Evolutionary conservation across 768 basidiomycete genomes (phyloP).

Genomic region (Boletus huronensis): DNA sequence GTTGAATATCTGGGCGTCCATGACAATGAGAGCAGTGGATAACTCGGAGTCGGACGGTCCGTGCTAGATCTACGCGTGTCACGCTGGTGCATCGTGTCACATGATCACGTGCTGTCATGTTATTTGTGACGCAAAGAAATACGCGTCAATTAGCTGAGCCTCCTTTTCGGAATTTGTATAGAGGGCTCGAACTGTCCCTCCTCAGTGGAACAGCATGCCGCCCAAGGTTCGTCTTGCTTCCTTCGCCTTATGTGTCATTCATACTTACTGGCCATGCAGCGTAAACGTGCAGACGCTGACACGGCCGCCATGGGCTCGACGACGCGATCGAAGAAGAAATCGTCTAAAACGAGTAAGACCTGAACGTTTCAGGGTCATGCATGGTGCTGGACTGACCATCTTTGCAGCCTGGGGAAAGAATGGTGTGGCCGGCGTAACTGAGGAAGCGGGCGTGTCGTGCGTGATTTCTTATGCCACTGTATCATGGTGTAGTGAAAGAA

Average conservation of each 20-base stretch:
- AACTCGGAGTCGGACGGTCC: background rate
- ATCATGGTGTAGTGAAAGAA: background rate
- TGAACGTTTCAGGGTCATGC: conserved; percentile 15
- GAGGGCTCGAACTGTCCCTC: background rate
- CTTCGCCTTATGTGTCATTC: conserved; percentile 2
- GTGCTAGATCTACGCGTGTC: conserved; percentile 13
- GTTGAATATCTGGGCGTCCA: conserved; percentile 71
- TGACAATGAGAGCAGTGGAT: conserved; percentile 16
- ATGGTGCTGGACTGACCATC: background rate
- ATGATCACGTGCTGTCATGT: conserved; percentile 15
- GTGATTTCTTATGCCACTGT: conserved; percentile 12
- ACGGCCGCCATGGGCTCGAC: conserved; percentile 27
- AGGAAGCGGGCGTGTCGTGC: conserved; percentile 19
- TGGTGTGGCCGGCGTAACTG: conserved; percentile 5
- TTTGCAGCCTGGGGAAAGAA: conserved; percentile 18
- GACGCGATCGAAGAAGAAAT: conserved; percentile 46
- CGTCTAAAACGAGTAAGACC: conserved; percentile 35
- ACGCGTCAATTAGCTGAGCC: conserved; percentile 19
- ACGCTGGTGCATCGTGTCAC: conserved; percentile 17
- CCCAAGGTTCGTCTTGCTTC: conserved; percentile 32
- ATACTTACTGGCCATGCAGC: conserved; percentile 36
- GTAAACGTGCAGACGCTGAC: conserved; percentile 53
- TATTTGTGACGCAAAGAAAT: background rate
- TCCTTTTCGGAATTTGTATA: conserved; percentile 13
- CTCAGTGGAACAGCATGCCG: conserved; percentile 28